Conservation (phyloP, 306 rosid species). For the Prunus mira region DNA sequence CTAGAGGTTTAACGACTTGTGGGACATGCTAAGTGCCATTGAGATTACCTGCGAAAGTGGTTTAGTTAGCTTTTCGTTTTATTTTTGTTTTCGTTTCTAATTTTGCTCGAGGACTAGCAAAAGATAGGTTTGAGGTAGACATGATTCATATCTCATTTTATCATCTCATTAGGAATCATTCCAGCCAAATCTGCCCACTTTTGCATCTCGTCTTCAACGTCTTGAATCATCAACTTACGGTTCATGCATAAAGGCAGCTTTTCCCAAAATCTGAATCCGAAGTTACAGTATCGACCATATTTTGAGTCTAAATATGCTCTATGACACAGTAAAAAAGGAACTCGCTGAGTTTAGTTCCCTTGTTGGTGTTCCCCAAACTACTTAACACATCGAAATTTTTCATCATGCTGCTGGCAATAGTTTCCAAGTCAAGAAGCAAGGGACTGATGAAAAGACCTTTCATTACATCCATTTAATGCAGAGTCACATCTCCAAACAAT, state of each 20-base stretch:
- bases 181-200: constrained; percentile 50
- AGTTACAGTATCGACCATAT: constrained; percentile 38
- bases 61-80: not conserved
- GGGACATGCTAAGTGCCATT: not conserved
- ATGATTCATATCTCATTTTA: constrained; percentile 82
- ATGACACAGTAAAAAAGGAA: constrained; percentile 61
- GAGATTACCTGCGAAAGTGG: not conserved
- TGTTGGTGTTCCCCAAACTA: constrained; percentile 29
- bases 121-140: constrained; percentile 13
- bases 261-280: constrained; percentile 49
- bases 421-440: constrained; percentile 48
- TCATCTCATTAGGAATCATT: constrained; percentile 65
- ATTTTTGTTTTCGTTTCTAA: not conserved
- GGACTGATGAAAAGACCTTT: constrained; percentile 35
- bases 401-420: constrained; percentile 33
- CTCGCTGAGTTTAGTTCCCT: constrained; percentile 38
- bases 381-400: constrained; percentile 19
- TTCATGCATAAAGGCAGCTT: constrained; percentile 34
- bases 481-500: constrained; percentile 40
- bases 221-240: constrained; percentile 34
- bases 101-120: not conserved
- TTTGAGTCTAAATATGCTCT: constrained; percentile 58
- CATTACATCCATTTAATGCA: constrained; percentile 21
- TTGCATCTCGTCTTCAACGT: constrained; percentile 48
- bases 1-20: not conserved